These are phyloP conservation scores for Collybia nuda DNA, from an alignment of 768 basidiomycete genomes.

Conservation along the genomic window DNA sequence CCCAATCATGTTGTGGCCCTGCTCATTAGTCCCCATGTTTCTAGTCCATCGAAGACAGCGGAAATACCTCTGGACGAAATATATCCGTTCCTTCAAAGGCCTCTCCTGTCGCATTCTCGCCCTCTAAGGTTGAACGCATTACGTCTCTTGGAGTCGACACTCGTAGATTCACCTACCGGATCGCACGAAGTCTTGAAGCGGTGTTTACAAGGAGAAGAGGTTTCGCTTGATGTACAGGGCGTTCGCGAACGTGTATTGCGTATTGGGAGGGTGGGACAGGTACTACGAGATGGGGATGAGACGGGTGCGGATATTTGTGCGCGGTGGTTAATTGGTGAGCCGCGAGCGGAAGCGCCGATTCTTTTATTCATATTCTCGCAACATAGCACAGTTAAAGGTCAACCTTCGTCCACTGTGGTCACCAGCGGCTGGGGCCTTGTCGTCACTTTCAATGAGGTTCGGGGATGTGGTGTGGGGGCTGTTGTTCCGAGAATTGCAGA, in stretches of 20 bases:
- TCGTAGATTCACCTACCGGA: slow-evolving; percentile 42
- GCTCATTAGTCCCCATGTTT: not conserved
- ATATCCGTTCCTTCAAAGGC: slow-evolving; percentile 49
- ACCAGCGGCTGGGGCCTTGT: slow-evolving; percentile 71
- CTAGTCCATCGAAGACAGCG: slow-evolving; percentile 22
- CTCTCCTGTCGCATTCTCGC: slow-evolving; percentile 74
- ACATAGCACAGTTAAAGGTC: slow-evolving; percentile 84
- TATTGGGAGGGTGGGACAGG: slow-evolving; percentile 69
- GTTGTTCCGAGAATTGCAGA: slow-evolving; percentile 42
- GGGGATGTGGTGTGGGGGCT: slow-evolving; percentile 72
- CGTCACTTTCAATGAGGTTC: slow-evolving; percentile 50
- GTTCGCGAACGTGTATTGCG: slow-evolving; percentile 82
- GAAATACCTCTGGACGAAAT: slow-evolving; percentile 42
- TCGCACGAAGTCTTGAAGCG: slow-evolving; percentile 56
- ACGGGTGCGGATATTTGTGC: slow-evolving; percentile 62
- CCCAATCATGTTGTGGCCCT: not conserved
- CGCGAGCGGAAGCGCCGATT: not conserved
- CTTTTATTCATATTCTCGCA: not conserved
- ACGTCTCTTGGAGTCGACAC: slow-evolving; percentile 55
- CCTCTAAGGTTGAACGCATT: slow-evolving; percentile 63
- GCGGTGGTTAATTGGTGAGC: slow-evolving; percentile 73
- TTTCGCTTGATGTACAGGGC: slow-evolving; percentile 74
- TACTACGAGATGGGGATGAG: slow-evolving; percentile 54
- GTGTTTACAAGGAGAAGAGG: slow-evolving; percentile 80
- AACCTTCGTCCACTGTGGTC: slow-evolving; percentile 91